Conservation (phyloP, 352 stramenopile species). For the Pilasporangium apinafurcum region DNA sequence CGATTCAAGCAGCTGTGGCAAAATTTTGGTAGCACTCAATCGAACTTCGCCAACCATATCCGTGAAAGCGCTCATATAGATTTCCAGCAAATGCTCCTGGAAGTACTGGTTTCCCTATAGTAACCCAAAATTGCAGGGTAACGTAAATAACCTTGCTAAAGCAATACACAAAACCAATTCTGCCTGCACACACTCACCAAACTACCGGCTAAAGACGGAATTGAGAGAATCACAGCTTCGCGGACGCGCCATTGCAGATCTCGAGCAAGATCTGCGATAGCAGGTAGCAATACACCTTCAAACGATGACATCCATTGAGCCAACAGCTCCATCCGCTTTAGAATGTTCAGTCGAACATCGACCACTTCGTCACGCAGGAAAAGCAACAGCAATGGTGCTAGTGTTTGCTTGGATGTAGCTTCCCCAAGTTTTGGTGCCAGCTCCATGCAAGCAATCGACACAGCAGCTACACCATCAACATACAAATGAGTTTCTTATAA, state of each 20-base stretch:
- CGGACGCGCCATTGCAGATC: conserved; percentile 93
- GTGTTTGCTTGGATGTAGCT: conserved; percentile 81
- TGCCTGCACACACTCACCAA: conserved; percentile 51
- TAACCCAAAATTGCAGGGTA: conserved; percentile 12
- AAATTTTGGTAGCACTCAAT: conserved; percentile 89
- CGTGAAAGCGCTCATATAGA: conserved; percentile 88
- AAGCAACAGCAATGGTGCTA: conserved; percentile 71
- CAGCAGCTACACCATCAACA: conserved; percentile 36
- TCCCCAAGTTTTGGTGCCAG: conserved; percentile 89
- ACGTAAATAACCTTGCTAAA: too few relatives aligned
- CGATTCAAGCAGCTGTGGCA: conserved; percentile 64
- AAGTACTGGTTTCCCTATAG: conserved; percentile 67
- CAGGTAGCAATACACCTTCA: conserved; percentile 64
- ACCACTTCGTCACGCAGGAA: conserved; percentile 87
- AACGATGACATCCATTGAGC: conserved; percentile 89
- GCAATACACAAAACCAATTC: conserved; percentile 9
- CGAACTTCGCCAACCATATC: conserved; percentile 94
- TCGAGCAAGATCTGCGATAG: conserved; percentile 89
- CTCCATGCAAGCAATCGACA: conserved; percentile 89
- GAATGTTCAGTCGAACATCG: conserved; percentile 92
- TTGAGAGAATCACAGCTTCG: conserved; percentile 87
- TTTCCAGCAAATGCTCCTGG: conserved; percentile 82
- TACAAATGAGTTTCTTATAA: background rate
- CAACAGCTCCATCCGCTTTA: conserved; percentile 90
- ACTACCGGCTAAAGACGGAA: conserved; percentile 88